Conservation (phyloP, 768 basidiomycete species). For the Lactarius trivialis region DNA sequence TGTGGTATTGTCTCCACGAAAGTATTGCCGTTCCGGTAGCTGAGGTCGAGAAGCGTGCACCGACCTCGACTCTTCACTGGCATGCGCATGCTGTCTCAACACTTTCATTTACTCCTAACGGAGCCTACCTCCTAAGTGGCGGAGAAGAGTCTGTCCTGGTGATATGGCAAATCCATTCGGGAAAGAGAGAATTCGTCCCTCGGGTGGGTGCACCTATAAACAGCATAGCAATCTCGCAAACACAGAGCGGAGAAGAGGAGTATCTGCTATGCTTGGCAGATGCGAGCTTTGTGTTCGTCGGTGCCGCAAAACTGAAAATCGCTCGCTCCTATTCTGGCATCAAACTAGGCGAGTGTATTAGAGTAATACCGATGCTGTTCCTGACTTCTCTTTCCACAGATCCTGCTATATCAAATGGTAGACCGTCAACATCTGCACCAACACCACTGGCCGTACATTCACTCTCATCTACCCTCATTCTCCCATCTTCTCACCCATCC, state of each 20-base stretch:
- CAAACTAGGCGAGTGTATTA: slow-evolving; percentile 54
- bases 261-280: slow-evolving; percentile 80
- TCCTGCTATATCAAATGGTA: slow-evolving; percentile 31
- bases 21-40: slow-evolving; percentile 40
- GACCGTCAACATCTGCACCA: slow-evolving; percentile 36
- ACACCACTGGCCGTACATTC: slow-evolving; percentile 74
- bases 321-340: slow-evolving; percentile 68
- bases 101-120: slow-evolving; percentile 81
- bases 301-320: slow-evolving; percentile 63
- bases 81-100: slow-evolving; percentile 92
- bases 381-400: slow-evolving; percentile 26
- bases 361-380: slow-evolving; percentile 9
- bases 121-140: slow-evolving; percentile 87
- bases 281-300: slow-evolving; percentile 72
- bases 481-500: slow-evolving; percentile 92
- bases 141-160: slow-evolving; percentile 97
- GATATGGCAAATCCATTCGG: slow-evolving; percentile 89
- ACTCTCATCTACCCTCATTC: slow-evolving; percentile 65
- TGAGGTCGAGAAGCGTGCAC: slow-evolving; percentile 71
- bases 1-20: slow-evolving; percentile 90
- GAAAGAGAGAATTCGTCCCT: slow-evolving; percentile 87
- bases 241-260: slow-evolving; percentile 63
- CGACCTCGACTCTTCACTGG: slow-evolving; percentile 90
- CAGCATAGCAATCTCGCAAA: slow-evolving; percentile 53
- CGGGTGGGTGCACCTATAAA: slow-evolving; percentile 84